A percentile compares a stretch with the other conserved stretches of the same genome.
Evolutionary conservation across 441 rosid genomes (phyloP).

Genomic region (Adansonia madagascariensis): DNA sequence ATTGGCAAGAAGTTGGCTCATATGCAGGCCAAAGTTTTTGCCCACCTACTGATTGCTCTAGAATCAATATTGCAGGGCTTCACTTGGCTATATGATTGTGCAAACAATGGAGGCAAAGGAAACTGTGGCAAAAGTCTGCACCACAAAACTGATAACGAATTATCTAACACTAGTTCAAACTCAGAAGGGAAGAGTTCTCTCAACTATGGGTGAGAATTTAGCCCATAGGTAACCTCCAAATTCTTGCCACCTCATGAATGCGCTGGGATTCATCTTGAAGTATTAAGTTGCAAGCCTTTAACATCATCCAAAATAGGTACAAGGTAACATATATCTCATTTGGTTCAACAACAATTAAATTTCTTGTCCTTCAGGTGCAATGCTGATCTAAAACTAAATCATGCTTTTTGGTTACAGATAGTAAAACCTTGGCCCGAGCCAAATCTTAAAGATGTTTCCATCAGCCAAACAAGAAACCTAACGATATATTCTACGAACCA

Average conservation of each 20-base stretch:
- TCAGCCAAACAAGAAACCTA: background rate
- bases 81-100: background rate
- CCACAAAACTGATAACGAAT: background rate
- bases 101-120: background rate
- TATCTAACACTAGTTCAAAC: background rate
- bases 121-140: background rate
- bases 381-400: constrained; percentile 1
- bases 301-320: constrained; percentile 1
- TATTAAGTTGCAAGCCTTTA: background rate
- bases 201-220: background rate
- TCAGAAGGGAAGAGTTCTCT: background rate
- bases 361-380: background rate
- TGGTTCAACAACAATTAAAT: background rate
- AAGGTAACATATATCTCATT: constrained; percentile 1
- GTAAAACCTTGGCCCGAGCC: background rate
- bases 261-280: background rate
- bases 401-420: background rate
- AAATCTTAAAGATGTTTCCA: constrained; percentile 8
- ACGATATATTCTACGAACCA: background rate
- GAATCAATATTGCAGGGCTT: background rate
- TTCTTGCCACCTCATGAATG: constrained; percentile 15
- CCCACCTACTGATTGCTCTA: background rate
- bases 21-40: constrained; percentile 1
- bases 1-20: background rate
- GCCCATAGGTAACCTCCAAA: background rate